A percentile compares a stretch with the other conserved stretches of the same genome.
Evolutionary conservation across 192 early-diverging fungal species (phyloP).

Genomic region (Coemansia sp.): DNA sequence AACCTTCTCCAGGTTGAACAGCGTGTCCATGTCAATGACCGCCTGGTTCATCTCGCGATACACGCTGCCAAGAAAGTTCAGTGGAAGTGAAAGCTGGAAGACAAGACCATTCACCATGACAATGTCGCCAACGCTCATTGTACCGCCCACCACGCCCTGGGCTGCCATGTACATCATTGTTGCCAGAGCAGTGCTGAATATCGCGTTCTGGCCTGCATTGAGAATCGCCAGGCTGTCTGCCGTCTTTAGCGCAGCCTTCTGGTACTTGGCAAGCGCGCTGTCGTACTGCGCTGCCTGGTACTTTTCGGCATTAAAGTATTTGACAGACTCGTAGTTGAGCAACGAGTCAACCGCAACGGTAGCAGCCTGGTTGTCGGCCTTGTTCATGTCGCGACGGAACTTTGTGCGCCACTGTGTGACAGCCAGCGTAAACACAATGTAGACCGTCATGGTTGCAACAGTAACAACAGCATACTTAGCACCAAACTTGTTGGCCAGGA

Average conservation of each 20-base stretch:
- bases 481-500: conserved; percentile 74
- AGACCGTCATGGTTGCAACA: conserved; percentile 70
- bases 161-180: conserved; percentile 96
- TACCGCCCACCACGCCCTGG: conserved; percentile 74
- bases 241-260: conserved; percentile 90
- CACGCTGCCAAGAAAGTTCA: conserved; percentile 97
- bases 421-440: conserved; percentile 81
- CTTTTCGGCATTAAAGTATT: conserved; percentile 93
- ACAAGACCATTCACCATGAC: conserved; percentile 99
- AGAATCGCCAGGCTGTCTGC: conserved; percentile 84
- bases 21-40: conserved; percentile 95
- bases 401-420: conserved; percentile 88
- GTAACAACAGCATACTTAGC: conserved; percentile 60
- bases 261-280: conserved; percentile 84
- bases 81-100: conserved; percentile 94
- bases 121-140: conserved; percentile 93
- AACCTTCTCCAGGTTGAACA: conserved; percentile 83
- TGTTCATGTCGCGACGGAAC: conserved; percentile 90
- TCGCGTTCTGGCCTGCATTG: conserved; percentile 94
- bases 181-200: conserved; percentile 92
- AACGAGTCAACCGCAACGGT: conserved; percentile 93
- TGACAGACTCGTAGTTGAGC: conserved; percentile 97
- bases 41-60: conserved; percentile 96
- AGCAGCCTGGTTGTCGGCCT: conserved; percentile 94
- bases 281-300: conserved; percentile 92